Evolutionary conservation across 108 stramenopile genomes (phyloP).

Genomic region (Cyclotella sp.): DNA sequence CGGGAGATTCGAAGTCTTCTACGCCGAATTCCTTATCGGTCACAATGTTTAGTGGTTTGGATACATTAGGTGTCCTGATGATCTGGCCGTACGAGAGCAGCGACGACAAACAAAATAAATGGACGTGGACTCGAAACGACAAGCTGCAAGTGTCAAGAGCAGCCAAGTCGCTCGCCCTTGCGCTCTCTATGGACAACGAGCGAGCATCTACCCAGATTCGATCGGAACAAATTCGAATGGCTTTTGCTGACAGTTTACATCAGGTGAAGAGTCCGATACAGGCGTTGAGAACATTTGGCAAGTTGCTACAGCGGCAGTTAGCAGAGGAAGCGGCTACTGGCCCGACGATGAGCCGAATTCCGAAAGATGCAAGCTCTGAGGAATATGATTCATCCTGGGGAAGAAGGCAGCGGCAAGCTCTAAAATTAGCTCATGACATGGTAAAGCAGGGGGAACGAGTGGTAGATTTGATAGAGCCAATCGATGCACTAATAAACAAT

Average conservation of each 20-base stretch:
- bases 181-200: constrained; percentile 84
- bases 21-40: constrained; percentile 64
- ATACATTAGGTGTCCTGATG: constrained; percentile 69
- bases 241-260: constrained; percentile 81
- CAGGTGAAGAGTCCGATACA: constrained; percentile 92
- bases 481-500: constrained; percentile 66
- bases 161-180: constrained; percentile 78
- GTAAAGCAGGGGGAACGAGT: constrained; percentile 86
- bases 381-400: constrained; percentile 21
- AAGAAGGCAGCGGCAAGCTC: constrained; percentile 50
- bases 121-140: constrained; percentile 65
- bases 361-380: constrained; percentile 6
- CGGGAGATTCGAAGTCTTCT: background rate
- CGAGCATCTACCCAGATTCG: constrained; percentile 53
- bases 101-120: constrained; percentile 25
- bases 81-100: constrained; percentile 31
- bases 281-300: constrained; percentile 84
- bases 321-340: constrained; percentile 44
- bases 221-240: constrained; percentile 57
- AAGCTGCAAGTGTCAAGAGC: constrained; percentile 72
- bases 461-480: constrained; percentile 75
- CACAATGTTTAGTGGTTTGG: constrained; percentile 78
- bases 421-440: constrained; percentile 73
- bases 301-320: constrained; percentile 77
- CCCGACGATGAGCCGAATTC: constrained; percentile 31